Percentiles rank a stretch among this genome's conserved stretches.
Conservation (phyloP, 2,329 filamentous ascomycete species). For the Alternaria ventricosa region DNA sequence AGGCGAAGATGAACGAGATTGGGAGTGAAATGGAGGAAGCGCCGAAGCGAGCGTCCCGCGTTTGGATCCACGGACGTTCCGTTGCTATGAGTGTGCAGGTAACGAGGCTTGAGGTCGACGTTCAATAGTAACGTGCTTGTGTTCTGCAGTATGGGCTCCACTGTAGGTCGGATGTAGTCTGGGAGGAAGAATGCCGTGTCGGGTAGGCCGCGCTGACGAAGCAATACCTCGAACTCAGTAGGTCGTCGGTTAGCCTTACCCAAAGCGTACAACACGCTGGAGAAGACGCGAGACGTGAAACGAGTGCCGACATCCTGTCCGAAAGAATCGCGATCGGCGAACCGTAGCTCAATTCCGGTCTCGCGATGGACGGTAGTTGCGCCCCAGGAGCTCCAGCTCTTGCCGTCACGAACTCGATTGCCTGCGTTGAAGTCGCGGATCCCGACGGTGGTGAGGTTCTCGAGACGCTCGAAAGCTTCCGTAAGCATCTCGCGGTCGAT, state of each 20-base stretch:
- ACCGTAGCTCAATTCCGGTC: conserved; percentile 40
- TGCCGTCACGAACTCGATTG: conserved; percentile 59
- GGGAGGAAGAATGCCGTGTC: conserved; percentile 57
- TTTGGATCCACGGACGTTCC: conserved; percentile 5
- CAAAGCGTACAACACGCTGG: conserved; percentile 27
- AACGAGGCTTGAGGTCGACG: conserved; percentile 21
- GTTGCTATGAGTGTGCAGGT: conserved; percentile 20
- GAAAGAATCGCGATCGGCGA: conserved; percentile 10
- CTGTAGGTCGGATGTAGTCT: conserved; percentile 43
- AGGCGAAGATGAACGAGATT: conserved; percentile 62
- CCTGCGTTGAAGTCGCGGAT: conserved; percentile 65
- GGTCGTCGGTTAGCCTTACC: conserved; percentile 45
- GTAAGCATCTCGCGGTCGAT: conserved; percentile 61
- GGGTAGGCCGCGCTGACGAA: conserved; percentile 47
- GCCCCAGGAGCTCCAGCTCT: conserved; percentile 64
- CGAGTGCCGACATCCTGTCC: conserved; percentile 5
- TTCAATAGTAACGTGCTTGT: conserved; percentile 57
- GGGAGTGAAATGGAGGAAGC: conserved; percentile 51
- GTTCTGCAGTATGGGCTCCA: conserved; percentile 54
- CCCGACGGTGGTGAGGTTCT: conserved; percentile 62
- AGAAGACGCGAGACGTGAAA: conserved; percentile 27
- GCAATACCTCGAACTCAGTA: conserved; percentile 58
- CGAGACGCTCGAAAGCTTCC: conserved; percentile 62
- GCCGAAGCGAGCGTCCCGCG: conserved; percentile 27
- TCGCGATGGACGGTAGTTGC: conserved; percentile 48